Evolutionary conservation across 345 rosid species (phyloP), one percentile per base, ranked within the genome.

Genomic region (Chamaenerion angustifolium): DNA sequence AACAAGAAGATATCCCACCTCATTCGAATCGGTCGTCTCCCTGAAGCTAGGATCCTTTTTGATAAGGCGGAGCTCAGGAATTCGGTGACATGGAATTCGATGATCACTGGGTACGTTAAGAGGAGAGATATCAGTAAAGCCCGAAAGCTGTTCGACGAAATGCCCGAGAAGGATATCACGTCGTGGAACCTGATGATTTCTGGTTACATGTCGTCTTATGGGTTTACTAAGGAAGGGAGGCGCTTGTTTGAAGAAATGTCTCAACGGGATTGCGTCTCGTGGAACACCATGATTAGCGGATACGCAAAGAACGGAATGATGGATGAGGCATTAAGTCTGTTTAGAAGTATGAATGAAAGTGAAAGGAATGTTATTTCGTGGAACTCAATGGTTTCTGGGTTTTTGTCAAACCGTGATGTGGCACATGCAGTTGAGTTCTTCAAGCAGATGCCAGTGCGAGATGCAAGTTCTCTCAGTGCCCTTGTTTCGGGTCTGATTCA

Each of bases 241-340:
- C 45, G 21, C 4, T 56, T 85, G 73, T 85, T 85, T 64, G 89
- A 85, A 56, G 48, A 43, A 58, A 85, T 81, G 87, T 74, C 76
- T n/a, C 57, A 55, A 68, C 68, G 84, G 65, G 82, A 63, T 43
- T 35, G 35, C 51, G 65, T 78, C 54, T 63, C 92, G 5, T 85
- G 87, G 87, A 85, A 85, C 49, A 85, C 85, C 6, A 77, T 85
- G 81, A 76, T 85, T 56, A 79, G 81, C 56, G 88, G 88, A 54
- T 79, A 77, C n/a, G 80, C 76, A 0, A 85, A 74, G 74, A 69
- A 59, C 42, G 75, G 83, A 52, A 73, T 42, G 71, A 67, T 77
- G 63, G 64, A 61, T 25, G 85, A 79, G 66, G 95, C 83, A 0
- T 12, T 68, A 44, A 16, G 43, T 62, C 59, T 82, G 1, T 82